Evolutionary conservation across 768 basidiomycete species (phyloP), one percentile per base, ranked within the genome.

Genomic region (Dacryopinax spathularia): DNA sequence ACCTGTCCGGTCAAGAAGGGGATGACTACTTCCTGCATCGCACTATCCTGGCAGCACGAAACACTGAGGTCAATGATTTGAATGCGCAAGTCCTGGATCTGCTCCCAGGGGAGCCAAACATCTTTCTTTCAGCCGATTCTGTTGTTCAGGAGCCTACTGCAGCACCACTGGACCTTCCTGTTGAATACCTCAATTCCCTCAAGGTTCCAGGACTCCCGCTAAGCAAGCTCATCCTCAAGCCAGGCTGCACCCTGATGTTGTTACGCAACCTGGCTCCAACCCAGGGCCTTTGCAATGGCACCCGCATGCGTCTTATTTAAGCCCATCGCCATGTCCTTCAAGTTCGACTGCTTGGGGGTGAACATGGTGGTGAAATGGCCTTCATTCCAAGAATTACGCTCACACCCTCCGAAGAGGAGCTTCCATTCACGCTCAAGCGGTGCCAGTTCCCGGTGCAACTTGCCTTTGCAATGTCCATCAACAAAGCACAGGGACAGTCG

Each of bases 351-450:
- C 37, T 79, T 13, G 75, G 73, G 27, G 78, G 79, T 12, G 67
- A 74, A 33, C 71, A 75, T 69, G 62, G 67, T 65, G 77, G 76
- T 27, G 64, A 77, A 13, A 67, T 67, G 20, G 73, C 68, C 0
- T 71, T 79, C 61, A 76, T 79, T 65, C 79, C 79, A 22, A 62
- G 76, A 0, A 77, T 81, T 12, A 69, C 68, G 0, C 66, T 78
- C 12, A 70, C 66, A 3, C 71, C 76, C 2, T 68, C 74, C 25
- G 36, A 37, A n/a, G 36, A 37, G 9, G 56, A 39, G 13, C 60
- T 61, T 15, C 63, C 64, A 2, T 60, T 61, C 36, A 36, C 48
- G 33, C 56, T 65, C 43, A 36, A 27, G 15, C 60, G 64, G 6
- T 18, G 34, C 12, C 66, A 67, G 34, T 67, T 67, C 56, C 66